phyloP scores from a whole-genome alignment of 306 rosid genomes.

The Oemleria cerasiformis region DNA sequence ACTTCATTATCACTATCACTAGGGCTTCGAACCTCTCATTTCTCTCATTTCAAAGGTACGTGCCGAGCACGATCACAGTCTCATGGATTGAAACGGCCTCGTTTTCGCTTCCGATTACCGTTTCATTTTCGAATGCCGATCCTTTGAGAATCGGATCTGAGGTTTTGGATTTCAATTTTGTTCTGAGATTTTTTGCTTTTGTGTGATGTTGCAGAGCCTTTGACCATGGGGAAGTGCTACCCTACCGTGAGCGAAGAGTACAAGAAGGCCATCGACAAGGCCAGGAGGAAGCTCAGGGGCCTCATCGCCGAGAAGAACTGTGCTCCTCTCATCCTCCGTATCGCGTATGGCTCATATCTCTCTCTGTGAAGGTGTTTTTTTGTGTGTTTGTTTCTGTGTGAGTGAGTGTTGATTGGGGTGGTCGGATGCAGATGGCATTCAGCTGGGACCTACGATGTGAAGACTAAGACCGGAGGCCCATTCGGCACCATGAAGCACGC shows the following conservation, averaged over 20 bases:
- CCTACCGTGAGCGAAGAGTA: constrained; percentile 82
- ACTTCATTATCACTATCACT: constrained; percentile 13
- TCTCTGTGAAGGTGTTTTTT: neutral
- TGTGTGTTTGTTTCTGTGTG: neutral
- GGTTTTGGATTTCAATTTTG: neutral
- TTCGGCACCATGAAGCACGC: constrained; percentile 75
- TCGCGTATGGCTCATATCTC: constrained; percentile 54
- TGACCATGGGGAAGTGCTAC: constrained; percentile 70
- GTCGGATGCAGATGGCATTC: constrained; percentile 79
- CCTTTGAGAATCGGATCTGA: neutral
- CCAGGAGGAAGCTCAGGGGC: constrained; percentile 88
- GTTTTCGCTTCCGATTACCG: neutral
- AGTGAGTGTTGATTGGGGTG: neutral
- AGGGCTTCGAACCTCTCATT: constrained; percentile 15
- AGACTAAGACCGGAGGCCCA: constrained; percentile 82
- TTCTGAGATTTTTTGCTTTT: neutral
- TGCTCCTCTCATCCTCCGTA: constrained; percentile 85
- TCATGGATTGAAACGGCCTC: neutral
- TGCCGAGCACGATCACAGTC: neutral
- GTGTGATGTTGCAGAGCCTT: neutral
- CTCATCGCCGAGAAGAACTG: constrained; percentile 86
- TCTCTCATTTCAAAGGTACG: constrained; percentile 24
- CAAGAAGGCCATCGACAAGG: constrained; percentile 74
- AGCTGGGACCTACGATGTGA: constrained; percentile 78
- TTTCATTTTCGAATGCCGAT: neutral